phyloP scores from a whole-genome alignment of 139 green algal species.

The Prasinococcaceae sp. region DNA sequence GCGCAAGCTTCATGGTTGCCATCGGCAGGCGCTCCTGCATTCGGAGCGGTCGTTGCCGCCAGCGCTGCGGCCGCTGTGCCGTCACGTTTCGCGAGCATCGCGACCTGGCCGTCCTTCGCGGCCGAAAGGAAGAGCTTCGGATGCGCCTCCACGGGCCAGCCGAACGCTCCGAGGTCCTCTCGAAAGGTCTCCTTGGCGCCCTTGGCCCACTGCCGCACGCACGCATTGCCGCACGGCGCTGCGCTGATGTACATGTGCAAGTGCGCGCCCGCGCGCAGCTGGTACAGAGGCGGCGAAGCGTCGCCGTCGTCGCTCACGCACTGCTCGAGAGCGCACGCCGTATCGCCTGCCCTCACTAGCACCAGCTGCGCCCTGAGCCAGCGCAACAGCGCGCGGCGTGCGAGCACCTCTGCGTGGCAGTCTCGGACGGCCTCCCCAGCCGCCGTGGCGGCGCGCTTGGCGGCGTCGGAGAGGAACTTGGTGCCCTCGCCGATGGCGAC shows the following conservation, averaged over 20 bases:
- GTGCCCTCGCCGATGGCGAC: slow-evolving; percentile 2
- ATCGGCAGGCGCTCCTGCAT: not conserved
- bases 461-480: not conserved
- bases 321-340: not conserved
- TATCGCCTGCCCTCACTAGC: not conserved
- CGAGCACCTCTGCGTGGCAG: slow-evolving; percentile 11
- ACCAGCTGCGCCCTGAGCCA: slow-evolving; percentile 1
- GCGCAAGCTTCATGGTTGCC: too few species aligned
- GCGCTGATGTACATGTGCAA: slow-evolving; percentile 12
- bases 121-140: not conserved
- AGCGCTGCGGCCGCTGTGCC: not conserved
- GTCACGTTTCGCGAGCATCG: not conserved
- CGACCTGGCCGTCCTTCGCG: not conserved
- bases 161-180: not conserved
- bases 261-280: not conserved
- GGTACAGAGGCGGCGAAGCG: too few species aligned
- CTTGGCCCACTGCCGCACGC: slow-evolving; percentile 9
- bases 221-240: slow-evolving; percentile 14
- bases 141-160: not conserved
- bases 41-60: not conserved
- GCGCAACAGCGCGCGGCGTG: slow-evolving; percentile 2
- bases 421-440: not conserved
- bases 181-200: not conserved
- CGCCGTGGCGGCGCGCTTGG: not conserved
- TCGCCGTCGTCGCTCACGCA: not conserved